Conservation (phyloP, 2,329 filamentous ascomycete genomes). For the Penicillium psychrosexuale region DNA sequence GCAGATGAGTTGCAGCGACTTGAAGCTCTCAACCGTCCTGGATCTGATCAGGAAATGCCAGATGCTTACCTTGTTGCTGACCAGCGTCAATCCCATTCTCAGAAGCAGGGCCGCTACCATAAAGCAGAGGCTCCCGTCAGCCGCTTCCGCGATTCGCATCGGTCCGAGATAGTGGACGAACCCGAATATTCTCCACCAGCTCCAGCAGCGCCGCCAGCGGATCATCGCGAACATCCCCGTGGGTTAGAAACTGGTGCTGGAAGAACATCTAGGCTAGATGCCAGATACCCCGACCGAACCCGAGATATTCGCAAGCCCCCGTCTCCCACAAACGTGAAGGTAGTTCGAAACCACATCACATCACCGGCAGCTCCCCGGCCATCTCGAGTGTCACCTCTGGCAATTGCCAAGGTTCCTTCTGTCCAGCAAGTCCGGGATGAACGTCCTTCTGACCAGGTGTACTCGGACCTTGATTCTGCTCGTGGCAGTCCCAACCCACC, state of each 20-base stretch:
- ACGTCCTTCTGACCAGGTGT: conserved; percentile 29
- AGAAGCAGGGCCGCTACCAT: conserved; percentile 28
- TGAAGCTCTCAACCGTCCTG: conserved; percentile 37
- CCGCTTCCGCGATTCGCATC: conserved; percentile 22
- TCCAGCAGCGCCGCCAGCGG: conserved; percentile 36
- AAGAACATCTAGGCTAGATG: conserved; percentile 40
- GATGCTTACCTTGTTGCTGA: conserved; percentile 41
- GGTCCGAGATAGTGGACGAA: conserved; percentile 42
- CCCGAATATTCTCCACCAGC: conserved; percentile 50
- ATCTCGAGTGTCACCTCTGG: conserved; percentile 62
- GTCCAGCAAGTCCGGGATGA: conserved; percentile 56
- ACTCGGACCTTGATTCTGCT: conserved; percentile 31
- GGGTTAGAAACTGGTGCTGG: conserved; percentile 27
- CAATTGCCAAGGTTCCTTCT: conserved; percentile 51
- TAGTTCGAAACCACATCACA: conserved; percentile 70
- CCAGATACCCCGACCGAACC: conserved; percentile 40
- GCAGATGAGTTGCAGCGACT: conserved; percentile 38
- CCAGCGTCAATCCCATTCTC: conserved; percentile 29
- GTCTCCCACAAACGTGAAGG: conserved; percentile 51
- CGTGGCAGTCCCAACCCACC: conserved; percentile 47
- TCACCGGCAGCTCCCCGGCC: conserved; percentile 73
- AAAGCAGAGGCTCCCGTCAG: conserved; percentile 20
- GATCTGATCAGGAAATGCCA: conserved; percentile 39
- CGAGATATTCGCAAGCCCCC: conserved; percentile 40
- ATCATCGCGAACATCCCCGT: conserved; percentile 27